Percentiles rank a stretch among this genome's conserved stretches.
phyloP scores from a whole-genome alignment of 441 rosid genomes.

The Euphorbia schlechtendalii region DNA sequence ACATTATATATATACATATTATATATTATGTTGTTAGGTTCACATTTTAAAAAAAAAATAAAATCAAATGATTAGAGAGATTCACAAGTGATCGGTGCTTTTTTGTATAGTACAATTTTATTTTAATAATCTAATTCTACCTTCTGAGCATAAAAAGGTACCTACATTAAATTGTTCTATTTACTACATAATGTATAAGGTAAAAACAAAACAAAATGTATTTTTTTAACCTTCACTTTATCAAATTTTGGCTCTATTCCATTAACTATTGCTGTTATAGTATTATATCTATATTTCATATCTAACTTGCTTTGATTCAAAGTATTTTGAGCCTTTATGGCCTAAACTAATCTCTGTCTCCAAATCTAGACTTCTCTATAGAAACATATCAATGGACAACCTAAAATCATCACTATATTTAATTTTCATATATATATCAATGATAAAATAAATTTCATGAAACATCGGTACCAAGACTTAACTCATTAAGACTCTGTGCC shows the following conservation, averaged over 20 bases:
- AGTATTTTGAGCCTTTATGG: no score
- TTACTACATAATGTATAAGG: neutral
- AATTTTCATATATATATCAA: no score
- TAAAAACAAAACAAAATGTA: neutral
- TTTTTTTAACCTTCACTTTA: neutral
- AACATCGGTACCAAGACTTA: no score
- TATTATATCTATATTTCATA: no score
- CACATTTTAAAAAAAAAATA: conserved; percentile 14
- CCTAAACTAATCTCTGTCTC: no score
- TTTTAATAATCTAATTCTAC: neutral
- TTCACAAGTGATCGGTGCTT: neutral
- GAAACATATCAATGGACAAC: no score
- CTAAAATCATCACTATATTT: no score
- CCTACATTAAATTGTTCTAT: neutral
- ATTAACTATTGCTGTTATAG: no score
- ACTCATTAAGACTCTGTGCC: no score
- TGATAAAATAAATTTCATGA: no score
- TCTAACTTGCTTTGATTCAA: no score
- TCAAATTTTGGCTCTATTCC: neutral
- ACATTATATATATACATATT: conserved; percentile 10
- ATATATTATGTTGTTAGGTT: conserved; percentile 21
- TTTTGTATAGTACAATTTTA: neutral
- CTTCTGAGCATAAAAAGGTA: neutral
- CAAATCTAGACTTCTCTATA: no score
- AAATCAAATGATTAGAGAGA: conserved; percentile 44